Evolutionary conservation across 176 grass and related monocot species (phyloP).

Genomic region (Chrysopogon serrulatus): DNA sequence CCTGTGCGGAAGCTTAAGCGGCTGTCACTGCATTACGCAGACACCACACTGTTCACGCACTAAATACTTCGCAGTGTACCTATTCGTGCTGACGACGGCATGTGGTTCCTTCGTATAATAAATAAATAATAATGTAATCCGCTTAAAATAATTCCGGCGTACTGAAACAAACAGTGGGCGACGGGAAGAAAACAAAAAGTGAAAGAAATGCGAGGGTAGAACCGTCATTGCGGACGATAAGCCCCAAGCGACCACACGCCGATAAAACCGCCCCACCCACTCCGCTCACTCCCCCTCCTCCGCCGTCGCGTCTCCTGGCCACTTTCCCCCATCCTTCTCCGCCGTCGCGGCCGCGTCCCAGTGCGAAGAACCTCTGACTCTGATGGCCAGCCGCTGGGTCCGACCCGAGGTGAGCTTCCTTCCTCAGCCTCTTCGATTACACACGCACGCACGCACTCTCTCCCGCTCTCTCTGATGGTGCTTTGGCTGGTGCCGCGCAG

Average conservation of each 20-base stretch:
- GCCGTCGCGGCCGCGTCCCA: slow-evolving; percentile 23
- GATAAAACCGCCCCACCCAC: slow-evolving; percentile 27
- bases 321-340: neutral
- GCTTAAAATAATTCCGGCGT: neutral
- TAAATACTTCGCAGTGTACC: neutral
- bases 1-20: neutral
- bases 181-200: neutral
- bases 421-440: neutral
- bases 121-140: no score
- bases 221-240: slow-evolving; percentile 22
- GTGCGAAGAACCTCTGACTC: neutral
- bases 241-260: neutral
- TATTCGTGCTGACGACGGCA: neutral
- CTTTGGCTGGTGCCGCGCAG: slow-evolving; percentile 20
- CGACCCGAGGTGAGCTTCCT: slow-evolving; percentile 59
- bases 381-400: slow-evolving; percentile 78
- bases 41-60: neutral
- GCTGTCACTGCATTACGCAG: neutral
- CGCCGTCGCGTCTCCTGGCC: slow-evolving; percentile 1
- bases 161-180: neutral
- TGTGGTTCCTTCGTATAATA: neutral
- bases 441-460: neutral
- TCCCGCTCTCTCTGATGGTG: neutral
- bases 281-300: neutral
- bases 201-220: neutral